These are phyloP conservation scores for Dentipellis fragilis DNA, from an alignment of 768 basidiomycete species.

Conservation along the genomic window DNA sequence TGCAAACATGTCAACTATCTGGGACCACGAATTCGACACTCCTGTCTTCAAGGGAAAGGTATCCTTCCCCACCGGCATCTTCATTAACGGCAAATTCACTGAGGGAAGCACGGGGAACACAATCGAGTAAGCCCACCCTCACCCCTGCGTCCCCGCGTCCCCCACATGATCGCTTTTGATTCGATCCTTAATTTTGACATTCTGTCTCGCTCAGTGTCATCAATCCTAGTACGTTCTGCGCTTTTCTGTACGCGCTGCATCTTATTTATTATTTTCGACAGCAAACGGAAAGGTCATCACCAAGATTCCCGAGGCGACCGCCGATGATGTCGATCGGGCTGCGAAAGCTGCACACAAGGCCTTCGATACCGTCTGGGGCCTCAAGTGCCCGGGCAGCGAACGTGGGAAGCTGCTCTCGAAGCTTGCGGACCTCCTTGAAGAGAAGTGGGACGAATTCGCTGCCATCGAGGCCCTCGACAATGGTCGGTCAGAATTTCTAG, in stretches of 20 bases:
- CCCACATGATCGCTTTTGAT: too few relatives aligned
- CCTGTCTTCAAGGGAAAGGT: not conserved
- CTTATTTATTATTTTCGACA: not conserved
- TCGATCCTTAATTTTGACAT: not conserved
- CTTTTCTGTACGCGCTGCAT: not conserved
- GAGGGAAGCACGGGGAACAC: not conserved
- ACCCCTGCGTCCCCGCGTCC: not conserved
- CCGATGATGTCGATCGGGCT: constrained; percentile 68
- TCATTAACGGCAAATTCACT: constrained; percentile 3
- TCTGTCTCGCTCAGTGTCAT: constrained; percentile 32
- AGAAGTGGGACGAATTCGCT: constrained; percentile 51
- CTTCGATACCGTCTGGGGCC: constrained; percentile 60
- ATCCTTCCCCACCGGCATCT: constrained; percentile 3
- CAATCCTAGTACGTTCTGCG: constrained; percentile 36
- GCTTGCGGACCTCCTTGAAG: constrained; percentile 56
- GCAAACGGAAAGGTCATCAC: constrained; percentile 52
- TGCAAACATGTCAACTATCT: not conserved
- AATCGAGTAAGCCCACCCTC: constrained; percentile 1
- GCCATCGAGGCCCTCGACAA: constrained; percentile 70
- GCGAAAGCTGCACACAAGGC: constrained; percentile 58
- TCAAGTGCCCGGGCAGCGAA: constrained; percentile 41
- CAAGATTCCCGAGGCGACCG: constrained; percentile 45
- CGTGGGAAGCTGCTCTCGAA: constrained; percentile 53
- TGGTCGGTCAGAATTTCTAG: constrained; percentile 12
- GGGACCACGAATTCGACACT: not conserved